Percentiles rank a stretch among this genome's conserved stretches.
phyloP scores from a whole-genome alignment of 768 basidiomycete genomes.

The Trametopsis cervina region DNA sequence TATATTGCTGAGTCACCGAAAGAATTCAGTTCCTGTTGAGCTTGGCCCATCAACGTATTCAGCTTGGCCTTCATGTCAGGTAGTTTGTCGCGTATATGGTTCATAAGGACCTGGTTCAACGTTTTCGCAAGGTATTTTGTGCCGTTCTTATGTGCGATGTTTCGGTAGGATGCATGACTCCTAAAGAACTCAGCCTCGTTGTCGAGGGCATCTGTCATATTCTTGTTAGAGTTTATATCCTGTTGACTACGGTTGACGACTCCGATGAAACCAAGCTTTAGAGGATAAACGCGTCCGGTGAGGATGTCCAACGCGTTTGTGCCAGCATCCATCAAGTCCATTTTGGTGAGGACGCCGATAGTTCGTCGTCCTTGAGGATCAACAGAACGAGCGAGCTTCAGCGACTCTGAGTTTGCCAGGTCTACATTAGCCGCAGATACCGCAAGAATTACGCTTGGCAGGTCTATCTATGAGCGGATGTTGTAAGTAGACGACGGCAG shows the following conservation, averaged over 20 bases:
- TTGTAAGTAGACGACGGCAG: background rate
- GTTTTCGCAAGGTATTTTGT: constrained; percentile 91
- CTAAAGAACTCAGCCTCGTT: constrained; percentile 89
- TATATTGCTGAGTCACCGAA: constrained; percentile 92
- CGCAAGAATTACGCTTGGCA: constrained; percentile 81
- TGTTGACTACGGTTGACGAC: constrained; percentile 97
- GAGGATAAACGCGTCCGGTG: constrained; percentile 93
- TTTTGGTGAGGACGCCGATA: constrained; percentile 93
- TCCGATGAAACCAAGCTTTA: constrained; percentile 97
- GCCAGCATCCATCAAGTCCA: constrained; percentile 98
- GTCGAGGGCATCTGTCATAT: constrained; percentile 77
- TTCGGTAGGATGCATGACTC: constrained; percentile 85
- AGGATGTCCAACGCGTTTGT: constrained; percentile 96
- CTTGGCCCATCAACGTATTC: constrained; percentile 98
- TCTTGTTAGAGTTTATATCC: constrained; percentile 87
- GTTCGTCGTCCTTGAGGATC: constrained; percentile 96
- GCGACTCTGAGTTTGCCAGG: constrained; percentile 95
- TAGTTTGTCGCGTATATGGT: constrained; percentile 96
- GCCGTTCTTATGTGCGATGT: constrained; percentile 96
- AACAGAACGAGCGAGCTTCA: constrained; percentile 92
- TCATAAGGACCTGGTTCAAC: constrained; percentile 91
- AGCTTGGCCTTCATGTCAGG: constrained; percentile 99
- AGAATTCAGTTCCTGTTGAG: constrained; percentile 94
- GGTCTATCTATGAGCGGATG: background rate
- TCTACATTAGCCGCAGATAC: constrained; percentile 98